phyloP scores from a whole-genome alignment of 352 stramenopile genomes.

The Pythium folliculosum region DNA sequence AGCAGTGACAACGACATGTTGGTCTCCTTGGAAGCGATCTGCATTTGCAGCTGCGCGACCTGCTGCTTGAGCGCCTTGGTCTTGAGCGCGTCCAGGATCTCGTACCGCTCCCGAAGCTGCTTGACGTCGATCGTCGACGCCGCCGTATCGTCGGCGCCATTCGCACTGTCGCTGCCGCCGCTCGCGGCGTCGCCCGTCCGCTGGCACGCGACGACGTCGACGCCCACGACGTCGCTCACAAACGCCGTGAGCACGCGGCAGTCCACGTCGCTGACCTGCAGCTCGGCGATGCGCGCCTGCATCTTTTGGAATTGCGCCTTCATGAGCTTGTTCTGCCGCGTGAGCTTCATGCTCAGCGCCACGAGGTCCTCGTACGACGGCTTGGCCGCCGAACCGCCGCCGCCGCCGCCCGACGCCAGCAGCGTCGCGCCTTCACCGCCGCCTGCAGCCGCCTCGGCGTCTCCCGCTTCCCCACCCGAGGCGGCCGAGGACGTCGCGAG shows the following conservation, averaged over 20 bases:
- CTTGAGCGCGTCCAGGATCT: constrained; percentile 44
- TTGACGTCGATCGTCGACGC: constrained; percentile 45
- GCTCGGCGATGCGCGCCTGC: constrained; percentile 47
- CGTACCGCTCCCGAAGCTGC: constrained; percentile 52
- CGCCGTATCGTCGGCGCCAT: constrained; percentile 12
- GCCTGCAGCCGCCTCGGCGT: constrained; percentile 12
- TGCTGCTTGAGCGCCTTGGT: constrained; percentile 41
- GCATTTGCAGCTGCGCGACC: constrained; percentile 25
- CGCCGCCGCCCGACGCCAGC: not conserved
- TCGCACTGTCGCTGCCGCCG: not conserved
- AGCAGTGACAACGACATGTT: constrained; percentile 37
- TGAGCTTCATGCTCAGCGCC: constrained; percentile 87
- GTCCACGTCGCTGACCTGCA: constrained; percentile 49
- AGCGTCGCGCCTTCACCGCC: constrained; percentile 7
- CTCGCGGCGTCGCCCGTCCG: constrained; percentile 9
- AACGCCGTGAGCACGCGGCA: constrained; percentile 50
- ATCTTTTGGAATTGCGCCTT: constrained; percentile 83
- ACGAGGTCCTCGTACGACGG: constrained; percentile 81
- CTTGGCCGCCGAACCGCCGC: constrained; percentile 10
- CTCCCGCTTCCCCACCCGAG: constrained; percentile 1
- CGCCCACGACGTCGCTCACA: constrained; percentile 60
- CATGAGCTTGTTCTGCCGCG: constrained; percentile 88
- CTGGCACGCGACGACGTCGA: constrained; percentile 65
- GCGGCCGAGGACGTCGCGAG: constrained; percentile 16
- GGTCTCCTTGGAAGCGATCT: constrained; percentile 16